Evolutionary conservation across 371 early-diverging fungal species (phyloP).

Genomic region (Choanephora cucurbitarum): DNA sequence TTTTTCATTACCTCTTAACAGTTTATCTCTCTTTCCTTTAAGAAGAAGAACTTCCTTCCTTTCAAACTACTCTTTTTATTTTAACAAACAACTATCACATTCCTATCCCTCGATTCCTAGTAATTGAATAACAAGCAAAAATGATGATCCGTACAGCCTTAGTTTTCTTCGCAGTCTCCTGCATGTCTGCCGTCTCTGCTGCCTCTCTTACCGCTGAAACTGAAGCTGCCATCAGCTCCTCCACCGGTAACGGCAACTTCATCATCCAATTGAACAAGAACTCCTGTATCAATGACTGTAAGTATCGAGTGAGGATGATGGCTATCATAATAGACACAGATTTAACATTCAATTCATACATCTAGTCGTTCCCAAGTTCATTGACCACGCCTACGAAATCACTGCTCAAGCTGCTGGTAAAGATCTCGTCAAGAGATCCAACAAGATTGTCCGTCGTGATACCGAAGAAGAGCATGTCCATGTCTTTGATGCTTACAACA

Average conservation of each 20-base stretch:
- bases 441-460: slow-evolving; percentile 14
- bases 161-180: slow-evolving; percentile 4
- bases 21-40: no score
- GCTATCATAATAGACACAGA: no score
- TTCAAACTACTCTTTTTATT: no score
- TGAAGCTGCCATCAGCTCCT: background rate
- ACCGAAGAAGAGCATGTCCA: slow-evolving; percentile 15
- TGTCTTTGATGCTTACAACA: slow-evolving; percentile 23
- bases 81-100: no score
- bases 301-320: slow-evolving; percentile 4
- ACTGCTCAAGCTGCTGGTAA: slow-evolving; percentile 7
- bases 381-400: slow-evolving; percentile 23
- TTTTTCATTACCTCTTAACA: no score
- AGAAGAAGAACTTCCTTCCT: no score
- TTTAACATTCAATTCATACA: background rate
- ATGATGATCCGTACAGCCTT: slow-evolving; percentile 1
- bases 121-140: no score
- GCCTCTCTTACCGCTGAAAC: background rate
- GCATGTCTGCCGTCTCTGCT: slow-evolving; percentile 3
- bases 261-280: slow-evolving; percentile 24
- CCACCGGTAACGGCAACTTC: background rate
- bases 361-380: slow-evolving; percentile 27
- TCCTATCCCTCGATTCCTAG: no score
- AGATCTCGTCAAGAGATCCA: slow-evolving; percentile 5
- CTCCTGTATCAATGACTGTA: slow-evolving; percentile 28